Evolutionary conservation across 768 basidiomycete genomes (phyloP), one percentile per base, ranked within the genome.

Genomic region (Pisolithus marmoratus): DNA sequence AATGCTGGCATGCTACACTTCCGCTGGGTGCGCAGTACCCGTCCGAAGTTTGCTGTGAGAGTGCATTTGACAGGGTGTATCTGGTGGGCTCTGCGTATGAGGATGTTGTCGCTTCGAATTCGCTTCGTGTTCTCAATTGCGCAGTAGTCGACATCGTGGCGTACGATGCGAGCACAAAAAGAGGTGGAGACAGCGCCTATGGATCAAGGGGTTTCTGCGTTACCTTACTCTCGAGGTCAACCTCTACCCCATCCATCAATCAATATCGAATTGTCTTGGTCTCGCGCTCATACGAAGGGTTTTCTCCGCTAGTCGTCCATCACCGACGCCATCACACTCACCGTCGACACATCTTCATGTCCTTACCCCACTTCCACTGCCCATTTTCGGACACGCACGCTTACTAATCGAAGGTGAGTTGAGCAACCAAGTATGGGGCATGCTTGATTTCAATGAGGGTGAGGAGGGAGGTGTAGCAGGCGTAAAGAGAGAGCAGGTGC

Each of bases 401-500:
- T 15, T 50, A 3, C 55, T 95, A 4, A 82, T 94, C 43, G 93
- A 89, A 65, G 94, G 94, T 7, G 91, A 93, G 63, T 72, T 94
- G 92, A 94, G 65, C 69, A 96, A 0, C 94, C 94, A 0, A 72
- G n/a, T 93, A 1, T 87, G 86, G 83, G 92, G 87, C 0, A 82
- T 92, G 84, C 71, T 96, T 46, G 91, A 94, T 65, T 86, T 83
- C 65, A 67, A 72, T 22, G 66, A 65, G 9, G 68, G 58, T 22
- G 74, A 69, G 8, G 58, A 61, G 6, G 73, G 78, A 0, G 54
- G 50, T 20, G 71, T 84, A 5, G 79, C 81, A 5, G 78, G 77
- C 1, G 65, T 73, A 15, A 76, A 77, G 14, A 81, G 73, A 61
- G 79, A 75, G 7, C 81, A 71, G 4, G 76, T 83, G n/a, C 84